A percentile compares a stretch with the other conserved stretches of the same genome.
Conservation (phyloP, 768 basidiomycete species). For the Hydnum rufescens region DNA sequence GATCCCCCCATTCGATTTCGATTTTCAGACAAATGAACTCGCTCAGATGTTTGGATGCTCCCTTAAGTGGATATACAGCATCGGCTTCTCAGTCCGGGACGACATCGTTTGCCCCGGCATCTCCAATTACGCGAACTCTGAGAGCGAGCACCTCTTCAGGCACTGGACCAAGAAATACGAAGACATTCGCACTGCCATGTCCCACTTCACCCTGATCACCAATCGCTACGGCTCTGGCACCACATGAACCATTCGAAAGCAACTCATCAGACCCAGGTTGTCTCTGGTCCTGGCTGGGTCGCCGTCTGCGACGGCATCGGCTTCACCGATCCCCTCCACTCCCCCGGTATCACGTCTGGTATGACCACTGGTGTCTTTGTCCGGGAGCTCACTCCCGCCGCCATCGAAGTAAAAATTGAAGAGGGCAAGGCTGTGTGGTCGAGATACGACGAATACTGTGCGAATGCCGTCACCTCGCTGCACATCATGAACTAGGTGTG, state of each 20-base stretch:
- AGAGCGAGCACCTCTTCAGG: not conserved
- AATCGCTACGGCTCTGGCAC: too few species aligned
- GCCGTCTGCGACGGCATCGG: too few species aligned
- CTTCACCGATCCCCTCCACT: too few species aligned
- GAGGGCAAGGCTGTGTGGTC: conserved; percentile 18
- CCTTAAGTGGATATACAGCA: too few species aligned
- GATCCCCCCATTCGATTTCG: not conserved
- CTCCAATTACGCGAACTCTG: not conserved
- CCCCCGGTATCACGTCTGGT: too few species aligned
- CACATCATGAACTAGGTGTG: not conserved
- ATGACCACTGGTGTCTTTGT: conserved; percentile 18
- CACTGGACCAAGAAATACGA: not conserved
- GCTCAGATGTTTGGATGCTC: too few species aligned
- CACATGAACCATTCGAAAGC: conserved; percentile 20
- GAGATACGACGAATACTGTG: not conserved
- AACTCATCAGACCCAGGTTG: conserved; percentile 23
- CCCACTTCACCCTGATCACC: not conserved
- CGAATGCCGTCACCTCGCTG: too few species aligned
- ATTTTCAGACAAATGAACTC: not conserved
- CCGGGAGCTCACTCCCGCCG: conserved; percentile 23
- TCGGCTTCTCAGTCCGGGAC: too few species aligned
- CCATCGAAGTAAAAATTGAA: conserved; percentile 36
- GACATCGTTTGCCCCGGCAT: not conserved
- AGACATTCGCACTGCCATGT: not conserved
- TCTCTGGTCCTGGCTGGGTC: too few species aligned